Evolutionary conservation across 2,329 filamentous ascomycete genomes (phyloP), one percentile per base, ranked within the genome.

Genomic region (Ceratocystis huliohia): DNA sequence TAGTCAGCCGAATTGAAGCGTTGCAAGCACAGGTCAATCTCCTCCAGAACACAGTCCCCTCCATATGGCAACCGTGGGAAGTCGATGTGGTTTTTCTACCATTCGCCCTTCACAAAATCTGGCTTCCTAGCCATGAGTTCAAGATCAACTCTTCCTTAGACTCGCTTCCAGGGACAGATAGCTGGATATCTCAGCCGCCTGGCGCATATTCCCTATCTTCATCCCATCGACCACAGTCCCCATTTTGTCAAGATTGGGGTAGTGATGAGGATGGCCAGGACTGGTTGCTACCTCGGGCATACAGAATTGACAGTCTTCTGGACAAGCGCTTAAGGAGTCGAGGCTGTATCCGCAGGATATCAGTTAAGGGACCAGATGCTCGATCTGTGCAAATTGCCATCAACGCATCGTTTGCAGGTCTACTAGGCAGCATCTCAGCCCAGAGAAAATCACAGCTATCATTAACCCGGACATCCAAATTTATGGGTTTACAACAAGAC

Each of bases 71-170:
- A 50, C 87, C 88, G 0, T 91, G 88, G 87, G 83, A 88, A 69
- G 77, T 93, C 1, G 88, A 92, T 72, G 86, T 92, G 3, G 84
- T 92, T 1, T 84, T 91, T 67, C 74, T 92, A 6, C 89, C 89
- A 0, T 93, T 89, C 73, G 79, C 81, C 1, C 75, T 85, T 5
- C 82, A 80, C 70, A 79, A 78, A 25, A 71, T 85, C 5, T 85
- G 83, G 83, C 76, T 82, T 67, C 76, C 77, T 57, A 73, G 77
- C 3, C 73, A 76, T 68, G 78, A 82, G 2, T 83, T 84, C 72
- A 77, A 76, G 62, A 67, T 72, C 28, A 75, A 75, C 25, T 70
- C 74, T 5, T 70, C 71, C 8, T 67, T 68, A 1, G 41, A 41
- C 8, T 72, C 73, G 10, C 25, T 59, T n/a, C 71, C 74, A 4